phyloP scores from a whole-genome alignment of 352 stramenopile genomes.

The Halophytophthora polymorphica region DNA sequence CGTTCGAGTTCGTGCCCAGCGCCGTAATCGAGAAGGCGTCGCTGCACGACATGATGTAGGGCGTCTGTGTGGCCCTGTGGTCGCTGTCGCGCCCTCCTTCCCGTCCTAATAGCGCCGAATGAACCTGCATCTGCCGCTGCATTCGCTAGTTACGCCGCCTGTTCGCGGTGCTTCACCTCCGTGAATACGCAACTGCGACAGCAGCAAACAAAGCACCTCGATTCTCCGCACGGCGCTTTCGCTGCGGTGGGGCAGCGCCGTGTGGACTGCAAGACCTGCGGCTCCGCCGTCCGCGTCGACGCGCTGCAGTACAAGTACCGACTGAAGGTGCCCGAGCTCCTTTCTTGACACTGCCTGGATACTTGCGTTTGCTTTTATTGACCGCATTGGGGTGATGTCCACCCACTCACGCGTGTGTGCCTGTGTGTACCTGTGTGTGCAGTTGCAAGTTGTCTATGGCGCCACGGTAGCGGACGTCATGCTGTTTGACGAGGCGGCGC shows the following conservation, averaged over 20 bases:
- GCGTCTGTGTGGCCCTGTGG: background rate
- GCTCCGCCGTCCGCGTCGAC: slow-evolving; percentile 9
- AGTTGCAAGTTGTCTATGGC: slow-evolving; percentile 42
- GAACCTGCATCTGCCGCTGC: background rate
- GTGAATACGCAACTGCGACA: slow-evolving; percentile 23
- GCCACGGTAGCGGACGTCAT: slow-evolving; percentile 32
- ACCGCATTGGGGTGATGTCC: background rate
- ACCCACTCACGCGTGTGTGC: too few species aligned
- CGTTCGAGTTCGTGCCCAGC: slow-evolving; percentile 36
- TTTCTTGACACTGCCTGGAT: background rate
- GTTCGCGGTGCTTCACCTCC: slow-evolving; percentile 43
- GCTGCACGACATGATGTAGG: slow-evolving; percentile 55
- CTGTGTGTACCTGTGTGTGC: background rate
- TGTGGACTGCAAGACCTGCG: slow-evolving; percentile 34
- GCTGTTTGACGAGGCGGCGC: slow-evolving; percentile 48
- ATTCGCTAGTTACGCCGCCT: slow-evolving; percentile 42
- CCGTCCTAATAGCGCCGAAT: background rate
- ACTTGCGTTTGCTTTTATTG: background rate
- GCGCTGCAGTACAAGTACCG: slow-evolving; percentile 47
- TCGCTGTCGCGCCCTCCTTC: background rate
- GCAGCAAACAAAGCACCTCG: slow-evolving; percentile 1
- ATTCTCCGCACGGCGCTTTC: too few species aligned
- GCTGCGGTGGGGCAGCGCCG: slow-evolving; percentile 6
- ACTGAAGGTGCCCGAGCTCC: slow-evolving; percentile 28
- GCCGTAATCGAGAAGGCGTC: slow-evolving; percentile 48